A percentile compares a stretch with the other conserved stretches of the same genome.
phyloP scores from a whole-genome alignment of 2,329 filamentous ascomycete genomes.

The Ceratocystis alfenasii region DNA sequence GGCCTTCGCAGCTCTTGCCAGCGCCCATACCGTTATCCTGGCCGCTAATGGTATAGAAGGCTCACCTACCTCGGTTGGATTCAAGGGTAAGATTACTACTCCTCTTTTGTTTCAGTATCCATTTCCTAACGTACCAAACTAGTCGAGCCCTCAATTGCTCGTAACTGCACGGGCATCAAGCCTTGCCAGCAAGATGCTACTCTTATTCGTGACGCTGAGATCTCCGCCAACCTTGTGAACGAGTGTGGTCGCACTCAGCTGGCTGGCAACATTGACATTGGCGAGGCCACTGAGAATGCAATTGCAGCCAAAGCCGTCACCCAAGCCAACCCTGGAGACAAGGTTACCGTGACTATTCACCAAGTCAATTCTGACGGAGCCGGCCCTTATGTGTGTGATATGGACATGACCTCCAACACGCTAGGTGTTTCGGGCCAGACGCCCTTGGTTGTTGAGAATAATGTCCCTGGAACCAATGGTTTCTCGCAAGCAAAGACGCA shows the following conservation, averaged over 20 bases:
- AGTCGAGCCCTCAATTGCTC: constrained; percentile 44
- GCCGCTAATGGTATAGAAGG: constrained; percentile 36
- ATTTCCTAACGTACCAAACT: constrained; percentile 9
- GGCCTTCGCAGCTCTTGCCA: constrained; percentile 26
- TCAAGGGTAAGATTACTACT: constrained; percentile 31
- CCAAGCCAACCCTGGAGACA: constrained; percentile 35
- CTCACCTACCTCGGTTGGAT: constrained; percentile 36
- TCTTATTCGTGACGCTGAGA: constrained; percentile 48
- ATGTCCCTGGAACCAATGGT: constrained; percentile 46
- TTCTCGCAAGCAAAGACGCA: constrained; percentile 44
- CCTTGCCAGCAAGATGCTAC: constrained; percentile 56
- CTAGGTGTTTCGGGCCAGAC: constrained; percentile 30
- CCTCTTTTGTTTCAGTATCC: not conserved
- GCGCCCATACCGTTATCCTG: constrained; percentile 38
- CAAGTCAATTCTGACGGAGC: constrained; percentile 45
- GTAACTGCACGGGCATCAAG: constrained; percentile 51
- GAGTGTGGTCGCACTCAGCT: constrained; percentile 52
- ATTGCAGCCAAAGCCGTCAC: constrained; percentile 38
- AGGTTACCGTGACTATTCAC: constrained; percentile 39
- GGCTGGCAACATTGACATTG: constrained; percentile 49
- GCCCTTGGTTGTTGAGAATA: constrained; percentile 42
- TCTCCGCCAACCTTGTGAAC: constrained; percentile 41
- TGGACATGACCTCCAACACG: constrained; percentile 38
- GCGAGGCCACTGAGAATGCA: constrained; percentile 42
- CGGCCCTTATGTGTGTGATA: constrained; percentile 43